Base-by-base conservation (phyloP, 2,329 filamentous ascomycete species). In the Magnaporthiopsis poae region DNA sequence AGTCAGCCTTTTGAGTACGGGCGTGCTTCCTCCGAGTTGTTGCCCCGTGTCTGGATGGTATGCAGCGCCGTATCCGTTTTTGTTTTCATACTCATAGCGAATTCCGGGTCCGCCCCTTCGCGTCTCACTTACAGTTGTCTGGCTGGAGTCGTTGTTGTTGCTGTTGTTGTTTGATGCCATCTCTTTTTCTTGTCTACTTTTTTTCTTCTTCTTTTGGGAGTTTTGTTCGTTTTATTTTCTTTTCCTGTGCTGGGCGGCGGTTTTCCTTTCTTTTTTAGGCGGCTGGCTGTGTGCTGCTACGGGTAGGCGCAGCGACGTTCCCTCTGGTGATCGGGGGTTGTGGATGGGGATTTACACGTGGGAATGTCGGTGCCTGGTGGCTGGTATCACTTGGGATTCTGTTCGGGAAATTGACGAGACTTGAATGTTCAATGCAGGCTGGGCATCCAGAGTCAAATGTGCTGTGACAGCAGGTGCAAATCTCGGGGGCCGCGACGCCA, bases 151-250 rank as follows among this genome's bases (percentile, higher is more conserved):
- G 68, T 77, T 75, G 68, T 75, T 77, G 52, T 79, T 31, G 31
- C 75, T 77, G 52, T 79, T 73, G 68, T 77, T 75, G 68, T 76
- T 77, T 67, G 77, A 75, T 13, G 77, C 73, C 79, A 80, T 81
- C 36, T 62, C 35, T 8, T 1, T 5, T 64, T 1, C 5, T 64
- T 65, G 8, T 2, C 5, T 13, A 1, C 31, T 61, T 61, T 27
- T n/a, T 36, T 33, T 62, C 36, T 21, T 61, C 27, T 27, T 27
- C 27, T 27, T 27, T 27, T 27, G 27, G 2, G 27, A 27, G 27
- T 31, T 62, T 64, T 65, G 5, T 1, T 21, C 5, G 13, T 25
- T 61, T 61, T 61, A 5, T 61, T 62, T 33, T 35, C 31, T 21
- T 61, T 61, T 62, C 31, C 18, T 36, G 25, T 36, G 25, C 25